Evolutionary conservation across 495 filamentous ascomycete genomes (phyloP), one percentile per base, ranked within the genome.

Genomic region (Daldinia loculata): DNA sequence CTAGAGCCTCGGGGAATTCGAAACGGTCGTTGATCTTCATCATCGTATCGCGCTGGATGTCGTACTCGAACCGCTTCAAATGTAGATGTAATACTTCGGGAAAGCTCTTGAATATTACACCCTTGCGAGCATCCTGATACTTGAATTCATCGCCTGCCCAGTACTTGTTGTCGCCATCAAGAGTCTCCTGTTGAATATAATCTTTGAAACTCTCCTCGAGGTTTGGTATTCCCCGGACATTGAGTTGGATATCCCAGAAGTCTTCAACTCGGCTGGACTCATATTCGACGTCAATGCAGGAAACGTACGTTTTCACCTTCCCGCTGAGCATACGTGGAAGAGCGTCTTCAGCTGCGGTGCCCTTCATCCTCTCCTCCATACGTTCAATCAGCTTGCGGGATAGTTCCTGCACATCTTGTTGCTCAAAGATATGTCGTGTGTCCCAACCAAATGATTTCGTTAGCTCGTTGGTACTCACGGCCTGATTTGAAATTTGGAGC

Each of bases 11-110:
- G 5, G 95, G 95, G 78, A 98, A 99, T 66, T 97, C 95, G 79
- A 97, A 97, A 53, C 95, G 91, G 76, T 98, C 95, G 76, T 99
- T 98, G 76, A 99, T 92, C 81, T 99, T 99, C 89, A 95, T 97
- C 95, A 97, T 97, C 24, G 92, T 93, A 78, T 98, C 93, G 56
- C 91, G 89, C 51, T 97, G 90, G 68, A 98, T 89, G 80, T 99
- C 95, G 76, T 99, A 99, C 76, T 98, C 94, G 78, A 99, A 99
- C 19, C 95, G 91, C 80, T 99, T 99, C 43, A 99, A 86, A 78
- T 99, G 95, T 19, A 99, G 84, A 77, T 99, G 94, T 38, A 99
- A 80, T 12, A 99, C 94, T 55, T 97, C 92, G 15, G 95, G 95
- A 77, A 99, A 99, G 67, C 90, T 92, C 74, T 93, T 91, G 79